Evolutionary conservation across 2,329 filamentous ascomycete species (phyloP).

Genomic region (Fusarium devonianum): DNA sequence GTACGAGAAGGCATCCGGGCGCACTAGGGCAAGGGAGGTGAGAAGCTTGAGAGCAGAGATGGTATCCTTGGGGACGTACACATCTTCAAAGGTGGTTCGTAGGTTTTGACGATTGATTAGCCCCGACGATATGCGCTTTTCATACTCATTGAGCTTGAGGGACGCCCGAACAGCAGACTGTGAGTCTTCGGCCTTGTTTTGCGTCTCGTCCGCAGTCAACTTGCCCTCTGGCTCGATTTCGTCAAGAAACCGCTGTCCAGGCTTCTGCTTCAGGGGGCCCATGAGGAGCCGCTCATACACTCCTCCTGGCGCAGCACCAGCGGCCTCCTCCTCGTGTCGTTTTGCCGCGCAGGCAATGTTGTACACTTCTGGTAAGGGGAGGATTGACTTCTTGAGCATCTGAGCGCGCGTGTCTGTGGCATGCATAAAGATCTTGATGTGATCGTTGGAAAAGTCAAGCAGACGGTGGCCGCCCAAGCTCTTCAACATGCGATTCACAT

Average conservation of each 20-base stretch:
- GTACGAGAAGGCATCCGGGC: slow-evolving; percentile 95
- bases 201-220: slow-evolving; percentile 36
- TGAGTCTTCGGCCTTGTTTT: slow-evolving; percentile 43
- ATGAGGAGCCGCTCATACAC: slow-evolving; percentile 45
- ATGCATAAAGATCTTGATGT: slow-evolving; percentile 40
- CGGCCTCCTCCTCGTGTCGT: slow-evolving; percentile 33
- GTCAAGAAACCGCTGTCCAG: slow-evolving; percentile 43
- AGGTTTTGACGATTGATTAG: slow-evolving; percentile 84
- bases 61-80: slow-evolving; percentile 82
- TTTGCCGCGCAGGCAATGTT: slow-evolving; percentile 47
- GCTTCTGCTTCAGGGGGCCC: slow-evolving; percentile 44
- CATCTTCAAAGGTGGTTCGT: slow-evolving; percentile 84
- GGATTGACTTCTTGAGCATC: slow-evolving; percentile 46
- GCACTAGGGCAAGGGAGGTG: slow-evolving; percentile 83
- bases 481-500: slow-evolving; percentile 56
- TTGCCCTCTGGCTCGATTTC: slow-evolving; percentile 40
- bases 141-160: slow-evolving; percentile 72
- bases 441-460: slow-evolving; percentile 37
- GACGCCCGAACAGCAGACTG: slow-evolving; percentile 37
- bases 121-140: slow-evolving; percentile 81
- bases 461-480: slow-evolving; percentile 43
- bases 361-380: slow-evolving; percentile 51
- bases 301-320: slow-evolving; percentile 33
- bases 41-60: slow-evolving; percentile 88
- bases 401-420: slow-evolving; percentile 39